phyloP scores from a whole-genome alignment of 495 filamentous ascomycete genomes.

The Penicillium longicatenatum region DNA sequence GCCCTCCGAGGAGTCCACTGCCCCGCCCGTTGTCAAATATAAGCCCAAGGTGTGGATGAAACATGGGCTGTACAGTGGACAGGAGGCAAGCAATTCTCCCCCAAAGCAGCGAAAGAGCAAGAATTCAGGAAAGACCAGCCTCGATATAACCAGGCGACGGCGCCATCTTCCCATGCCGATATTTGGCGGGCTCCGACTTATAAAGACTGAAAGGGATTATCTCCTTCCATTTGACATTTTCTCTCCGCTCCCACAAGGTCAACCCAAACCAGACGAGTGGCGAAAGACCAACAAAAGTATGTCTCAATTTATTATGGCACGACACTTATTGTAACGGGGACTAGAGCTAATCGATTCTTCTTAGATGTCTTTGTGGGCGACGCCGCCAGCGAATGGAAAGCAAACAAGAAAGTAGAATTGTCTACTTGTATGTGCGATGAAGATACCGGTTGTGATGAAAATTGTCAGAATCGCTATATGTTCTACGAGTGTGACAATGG shows the following conservation, averaged over 20 bases:
- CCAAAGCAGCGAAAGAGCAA: constrained; percentile 64
- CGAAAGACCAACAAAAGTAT: constrained; percentile 86
- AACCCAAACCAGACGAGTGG: constrained; percentile 90
- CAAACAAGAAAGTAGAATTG: constrained; percentile 68
- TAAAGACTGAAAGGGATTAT: constrained; percentile 74
- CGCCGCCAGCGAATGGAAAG: constrained; percentile 82
- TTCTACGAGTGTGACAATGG: constrained; percentile 92
- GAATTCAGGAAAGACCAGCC: constrained; percentile 47
- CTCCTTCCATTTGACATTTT: constrained; percentile 88
- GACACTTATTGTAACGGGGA: not conserved
- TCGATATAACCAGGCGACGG: constrained; percentile 36
- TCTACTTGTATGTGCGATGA: constrained; percentile 79
- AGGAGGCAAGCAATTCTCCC: constrained; percentile 66
- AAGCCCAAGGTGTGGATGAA: constrained; percentile 70
- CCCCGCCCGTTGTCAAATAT: constrained; percentile 37
- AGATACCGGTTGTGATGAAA: constrained; percentile 80
- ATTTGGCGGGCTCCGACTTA: constrained; percentile 61
- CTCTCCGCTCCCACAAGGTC: constrained; percentile 78
- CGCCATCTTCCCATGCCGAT: constrained; percentile 65
- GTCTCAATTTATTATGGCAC: constrained; percentile 20
- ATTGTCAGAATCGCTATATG: constrained; percentile 94
- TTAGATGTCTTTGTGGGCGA: constrained; percentile 91
- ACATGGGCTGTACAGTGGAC: constrained; percentile 88
- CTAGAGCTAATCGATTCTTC: constrained; percentile 12
- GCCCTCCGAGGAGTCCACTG: constrained; percentile 37